Conservation (phyloP, 1,284 basidiomycete genomes). For the Agaricales sp. region DNA sequence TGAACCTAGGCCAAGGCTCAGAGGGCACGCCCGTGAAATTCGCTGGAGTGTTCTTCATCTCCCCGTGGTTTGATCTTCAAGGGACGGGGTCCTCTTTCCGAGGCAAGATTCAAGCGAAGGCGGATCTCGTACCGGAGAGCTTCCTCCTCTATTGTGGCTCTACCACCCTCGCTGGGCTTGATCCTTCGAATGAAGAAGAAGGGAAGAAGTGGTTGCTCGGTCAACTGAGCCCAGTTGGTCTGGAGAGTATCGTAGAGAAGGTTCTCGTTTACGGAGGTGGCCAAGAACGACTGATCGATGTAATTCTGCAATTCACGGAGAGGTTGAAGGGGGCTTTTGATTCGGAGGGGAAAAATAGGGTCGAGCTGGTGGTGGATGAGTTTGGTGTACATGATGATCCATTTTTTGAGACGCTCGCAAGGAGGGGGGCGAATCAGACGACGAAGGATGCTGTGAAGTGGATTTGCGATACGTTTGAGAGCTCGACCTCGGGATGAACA, state of each 20-base stretch:
- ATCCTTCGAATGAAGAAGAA: background rate
- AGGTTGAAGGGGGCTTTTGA: background rate
- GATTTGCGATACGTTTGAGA: background rate
- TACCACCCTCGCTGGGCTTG: background rate
- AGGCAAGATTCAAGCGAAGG: background rate
- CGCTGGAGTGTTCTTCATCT: slow-evolving; percentile 1
- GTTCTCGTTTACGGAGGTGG: background rate
- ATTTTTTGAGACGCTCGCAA: background rate
- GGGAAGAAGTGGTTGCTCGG: background rate
- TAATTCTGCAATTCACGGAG: background rate
- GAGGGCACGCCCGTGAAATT: background rate
- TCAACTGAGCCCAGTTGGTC: background rate
- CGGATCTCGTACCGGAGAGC: background rate
- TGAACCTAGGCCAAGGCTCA: background rate
- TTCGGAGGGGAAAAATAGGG: background rate
- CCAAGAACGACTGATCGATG: background rate
- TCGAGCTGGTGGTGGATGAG: background rate
- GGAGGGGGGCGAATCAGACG: background rate
- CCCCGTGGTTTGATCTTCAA: background rate
- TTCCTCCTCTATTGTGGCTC: background rate
- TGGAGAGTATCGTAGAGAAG: background rate
- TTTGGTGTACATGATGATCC: background rate
- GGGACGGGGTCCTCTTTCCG: background rate
- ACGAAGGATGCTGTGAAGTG: background rate
- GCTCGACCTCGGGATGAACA: too few relatives aligned